Conservation (phyloP, 2,329 filamentous ascomycete species). For the Plectosphaerella cucumerina region DNA sequence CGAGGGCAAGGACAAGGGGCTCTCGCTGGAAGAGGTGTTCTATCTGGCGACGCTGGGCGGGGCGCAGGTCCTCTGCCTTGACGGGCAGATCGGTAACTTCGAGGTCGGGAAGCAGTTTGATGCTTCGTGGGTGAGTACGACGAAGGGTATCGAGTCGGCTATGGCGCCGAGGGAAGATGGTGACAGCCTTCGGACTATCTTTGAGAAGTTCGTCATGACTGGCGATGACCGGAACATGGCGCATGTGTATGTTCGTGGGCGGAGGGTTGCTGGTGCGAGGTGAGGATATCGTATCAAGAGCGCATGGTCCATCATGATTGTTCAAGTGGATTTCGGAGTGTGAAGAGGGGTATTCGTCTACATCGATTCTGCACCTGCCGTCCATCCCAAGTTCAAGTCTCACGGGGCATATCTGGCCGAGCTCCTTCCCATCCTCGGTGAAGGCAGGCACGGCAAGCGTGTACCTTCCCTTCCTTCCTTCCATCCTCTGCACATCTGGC, state of each 20-base stretch:
- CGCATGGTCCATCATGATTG: no score
- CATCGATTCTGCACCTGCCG: no score
- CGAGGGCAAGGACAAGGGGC: constrained; percentile 30
- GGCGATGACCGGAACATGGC: constrained; percentile 60
- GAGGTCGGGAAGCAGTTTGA: constrained; percentile 59
- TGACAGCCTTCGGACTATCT: constrained; percentile 40
- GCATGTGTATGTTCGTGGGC: constrained; percentile 49
- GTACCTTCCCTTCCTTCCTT: no score
- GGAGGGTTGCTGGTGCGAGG: background rate
- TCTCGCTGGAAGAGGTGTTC: constrained; percentile 50
- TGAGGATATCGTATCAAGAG: no score
- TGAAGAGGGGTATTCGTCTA: no score
- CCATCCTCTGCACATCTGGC: no score
- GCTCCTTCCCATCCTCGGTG: background rate
- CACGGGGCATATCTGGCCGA: background rate
- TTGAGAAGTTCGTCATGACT: constrained; percentile 64
- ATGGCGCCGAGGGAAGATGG: constrained; percentile 50
- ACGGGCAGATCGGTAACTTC: constrained; percentile 51
- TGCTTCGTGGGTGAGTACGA: constrained; percentile 40
- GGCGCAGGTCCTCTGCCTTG: constrained; percentile 52
- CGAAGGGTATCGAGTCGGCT: constrained; percentile 17
- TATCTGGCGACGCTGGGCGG: constrained; percentile 59
- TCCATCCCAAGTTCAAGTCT: no score
- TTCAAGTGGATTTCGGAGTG: no score
- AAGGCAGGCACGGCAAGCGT: background rate